Conservation (phyloP, 495 filamentous ascomycete genomes). For the Daldinia childiae region DNA sequence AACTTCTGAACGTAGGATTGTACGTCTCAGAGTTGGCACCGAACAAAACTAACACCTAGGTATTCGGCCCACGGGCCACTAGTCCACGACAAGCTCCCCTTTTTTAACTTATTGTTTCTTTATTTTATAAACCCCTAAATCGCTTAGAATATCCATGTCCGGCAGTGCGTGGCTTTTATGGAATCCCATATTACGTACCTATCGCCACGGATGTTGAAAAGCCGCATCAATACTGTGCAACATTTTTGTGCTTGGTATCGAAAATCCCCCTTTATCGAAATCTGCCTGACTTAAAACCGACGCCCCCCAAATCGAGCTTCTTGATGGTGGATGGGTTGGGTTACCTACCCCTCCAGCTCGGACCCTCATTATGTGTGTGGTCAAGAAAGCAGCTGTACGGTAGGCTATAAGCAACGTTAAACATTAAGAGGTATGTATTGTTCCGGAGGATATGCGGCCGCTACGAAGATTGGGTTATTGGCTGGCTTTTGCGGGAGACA, state of each 20-base stretch:
- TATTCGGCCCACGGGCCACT: constrained; percentile 32
- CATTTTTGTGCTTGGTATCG: constrained; percentile 5
- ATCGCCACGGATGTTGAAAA: constrained; percentile 31
- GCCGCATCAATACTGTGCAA: constrained; percentile 39
- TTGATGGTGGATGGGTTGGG: constrained; percentile 13
- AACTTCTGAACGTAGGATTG: constrained; percentile 37
- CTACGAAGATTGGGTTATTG: constrained; percentile 19
- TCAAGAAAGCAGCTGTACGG: constrained; percentile 3
- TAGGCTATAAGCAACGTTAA: constrained; percentile 15
- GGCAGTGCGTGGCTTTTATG: constrained; percentile 13
- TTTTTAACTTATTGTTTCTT: background rate
- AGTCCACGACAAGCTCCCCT: constrained; percentile 27
- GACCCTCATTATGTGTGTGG: constrained; percentile 9
- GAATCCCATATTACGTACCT: constrained; percentile 30
- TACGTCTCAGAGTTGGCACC: constrained; percentile 34
- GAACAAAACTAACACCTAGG: constrained; percentile 3
- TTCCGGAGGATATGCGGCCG: constrained; percentile 33
- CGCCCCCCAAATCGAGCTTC: background rate
- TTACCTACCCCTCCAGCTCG: constrained; percentile 2
- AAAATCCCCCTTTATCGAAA: constrained; percentile 18
- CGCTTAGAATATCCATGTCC: constrained; percentile 22
- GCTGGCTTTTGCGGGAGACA: constrained; percentile 8
- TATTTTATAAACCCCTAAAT: constrained; percentile 25
- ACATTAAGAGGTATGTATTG: constrained; percentile 10
- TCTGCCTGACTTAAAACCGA: constrained; percentile 11